A percentile compares a stretch with the other conserved stretches of the same genome.
Evolutionary conservation across 352 stramenopile genomes (phyloP).

Genomic region (Globisporangium orthogonon): DNA sequence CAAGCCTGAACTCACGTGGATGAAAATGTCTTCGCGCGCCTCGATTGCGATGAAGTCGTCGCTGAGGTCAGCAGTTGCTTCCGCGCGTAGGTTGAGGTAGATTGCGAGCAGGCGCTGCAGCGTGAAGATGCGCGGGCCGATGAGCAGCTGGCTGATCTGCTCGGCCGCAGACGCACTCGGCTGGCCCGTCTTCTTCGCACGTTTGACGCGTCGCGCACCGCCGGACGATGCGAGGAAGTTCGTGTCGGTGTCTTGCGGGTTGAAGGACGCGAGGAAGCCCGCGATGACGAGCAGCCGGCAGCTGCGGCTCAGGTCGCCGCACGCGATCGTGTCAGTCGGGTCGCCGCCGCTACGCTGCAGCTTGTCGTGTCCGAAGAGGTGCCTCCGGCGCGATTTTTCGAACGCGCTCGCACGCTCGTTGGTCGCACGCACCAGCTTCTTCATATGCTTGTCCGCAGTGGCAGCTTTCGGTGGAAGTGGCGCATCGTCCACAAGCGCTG

Average conservation of each 20-base stretch:
- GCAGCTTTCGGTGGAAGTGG: slow-evolving; percentile 4
- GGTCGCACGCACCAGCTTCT: slow-evolving; percentile 29
- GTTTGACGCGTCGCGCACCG: slow-evolving; percentile 44
- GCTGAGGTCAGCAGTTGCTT: slow-evolving; percentile 28
- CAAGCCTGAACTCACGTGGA: slow-evolving; percentile 32
- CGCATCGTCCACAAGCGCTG: background rate
- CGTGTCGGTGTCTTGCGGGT: slow-evolving; percentile 64
- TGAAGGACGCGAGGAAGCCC: slow-evolving; percentile 74
- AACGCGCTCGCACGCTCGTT: slow-evolving; percentile 30
- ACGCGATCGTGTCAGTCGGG: slow-evolving; percentile 42
- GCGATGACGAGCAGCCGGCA: slow-evolving; percentile 70
- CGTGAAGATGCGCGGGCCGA: slow-evolving; percentile 70
- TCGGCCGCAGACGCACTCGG: slow-evolving; percentile 23
- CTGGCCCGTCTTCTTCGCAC: slow-evolving; percentile 26
- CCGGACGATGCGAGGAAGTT: slow-evolving; percentile 66
- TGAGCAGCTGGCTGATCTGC: slow-evolving; percentile 50
- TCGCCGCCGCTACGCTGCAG: slow-evolving; percentile 18
- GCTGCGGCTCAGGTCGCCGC: slow-evolving; percentile 49
- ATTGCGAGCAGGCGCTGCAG: slow-evolving; percentile 71
- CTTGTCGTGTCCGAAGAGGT: slow-evolving; percentile 68
- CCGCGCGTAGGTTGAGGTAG: slow-evolving; percentile 59
- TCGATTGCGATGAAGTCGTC: slow-evolving; percentile 15
- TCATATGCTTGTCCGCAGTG: slow-evolving; percentile 14
- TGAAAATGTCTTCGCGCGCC: slow-evolving; percentile 73
- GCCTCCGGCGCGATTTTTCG: slow-evolving; percentile 36